Base-by-base conservation (phyloP, 2,329 filamentous ascomycete genomes). In the Claviceps spartinae region DNA sequence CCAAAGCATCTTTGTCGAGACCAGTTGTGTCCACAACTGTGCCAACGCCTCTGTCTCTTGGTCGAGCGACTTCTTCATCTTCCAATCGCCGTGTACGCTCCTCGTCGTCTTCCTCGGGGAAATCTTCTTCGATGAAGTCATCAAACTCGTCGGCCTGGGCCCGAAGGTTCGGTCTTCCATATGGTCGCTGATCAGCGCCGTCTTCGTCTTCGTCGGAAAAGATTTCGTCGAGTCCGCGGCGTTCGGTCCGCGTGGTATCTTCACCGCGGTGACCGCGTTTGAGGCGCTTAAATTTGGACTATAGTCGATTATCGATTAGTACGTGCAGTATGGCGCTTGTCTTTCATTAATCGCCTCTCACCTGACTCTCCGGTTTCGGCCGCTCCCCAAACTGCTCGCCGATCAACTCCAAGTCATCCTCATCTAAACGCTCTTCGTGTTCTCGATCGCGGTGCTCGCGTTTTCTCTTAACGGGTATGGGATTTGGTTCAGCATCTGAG, bases 111-210 rank as follows among this genome's bases (percentile, higher is more conserved):
- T 95, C 88, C 48, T 88, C 87, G 48, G 89, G 87, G 55, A 88
- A 90, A 61, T 97, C 93, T 61, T 96, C 89, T 65, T 97, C 91
- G 63, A 98, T 98, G 68, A 98, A 98, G 65, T 91, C 90, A 55
- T 88, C 88, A 66, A 95, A 88, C 62, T 95, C 88, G 66, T 94
- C 86, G 47, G 79, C 79, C 55, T 79, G 74, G 38, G 75, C 74
- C 54, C 85, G 77, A 55, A 79, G 78, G 56, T 67, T 72, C 5
- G 73, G 68, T 56, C 78, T 69, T 37, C 68, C 69, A 53, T 78
- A 79, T 2, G 67, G 65, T 53, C 75, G 69, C 41, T 78, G 75
- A 5, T 80, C 77, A 51, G 56, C 76, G 53, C 77, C 81, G 18
- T 86, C 82, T 51, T 95, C 90, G 56, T 97, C 91, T 50, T 96